phyloP scores from a whole-genome alignment of 106 monocot genomes.

The Dactylorhiza incarnata region DNA sequence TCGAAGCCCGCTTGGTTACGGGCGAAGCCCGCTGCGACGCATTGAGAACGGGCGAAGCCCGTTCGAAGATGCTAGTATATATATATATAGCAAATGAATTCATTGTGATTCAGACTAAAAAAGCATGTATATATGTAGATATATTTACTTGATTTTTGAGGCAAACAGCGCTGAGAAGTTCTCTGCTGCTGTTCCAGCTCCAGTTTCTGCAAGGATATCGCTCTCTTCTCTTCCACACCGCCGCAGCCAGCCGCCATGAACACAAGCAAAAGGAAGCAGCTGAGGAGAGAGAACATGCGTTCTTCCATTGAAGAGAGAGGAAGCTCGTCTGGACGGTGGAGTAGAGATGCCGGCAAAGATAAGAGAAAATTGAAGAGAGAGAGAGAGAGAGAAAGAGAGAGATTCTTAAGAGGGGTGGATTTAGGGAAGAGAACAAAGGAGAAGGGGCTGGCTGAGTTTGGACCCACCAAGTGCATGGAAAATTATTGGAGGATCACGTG shows the following conservation, averaged over 20 bases:
- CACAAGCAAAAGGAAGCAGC: background rate
- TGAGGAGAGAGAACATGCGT: conserved; percentile 3
- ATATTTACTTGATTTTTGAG: conserved; percentile 19
- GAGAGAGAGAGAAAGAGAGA: conserved; percentile 10
- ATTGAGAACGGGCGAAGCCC: too few relatives aligned
- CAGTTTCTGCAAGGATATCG: conserved; percentile 3
- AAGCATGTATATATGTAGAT: background rate
- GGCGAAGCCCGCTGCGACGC: too few relatives aligned
- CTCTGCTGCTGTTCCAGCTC: background rate
- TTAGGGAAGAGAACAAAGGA: conserved; percentile 23
- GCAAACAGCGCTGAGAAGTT: background rate
- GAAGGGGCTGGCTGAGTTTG: conserved; percentile 19
- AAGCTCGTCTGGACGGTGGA: background rate
- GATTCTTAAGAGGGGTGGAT: conserved; percentile 17
- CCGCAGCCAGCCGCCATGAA: background rate
- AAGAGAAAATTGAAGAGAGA: background rate
- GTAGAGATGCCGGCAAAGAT: background rate
- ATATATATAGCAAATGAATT: background rate
- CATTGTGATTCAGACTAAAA: background rate
- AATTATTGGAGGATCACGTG: conserved; percentile 32
- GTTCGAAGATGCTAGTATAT: too few relatives aligned
- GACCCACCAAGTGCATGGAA: conserved; percentile 11
- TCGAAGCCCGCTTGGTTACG: too few relatives aligned
- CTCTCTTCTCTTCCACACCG: background rate
- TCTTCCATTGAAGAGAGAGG: conserved; percentile 2